phyloP scores from a whole-genome alignment of 2,329 filamentous ascomycete species.

The Aaosphaeria arxii region DNA sequence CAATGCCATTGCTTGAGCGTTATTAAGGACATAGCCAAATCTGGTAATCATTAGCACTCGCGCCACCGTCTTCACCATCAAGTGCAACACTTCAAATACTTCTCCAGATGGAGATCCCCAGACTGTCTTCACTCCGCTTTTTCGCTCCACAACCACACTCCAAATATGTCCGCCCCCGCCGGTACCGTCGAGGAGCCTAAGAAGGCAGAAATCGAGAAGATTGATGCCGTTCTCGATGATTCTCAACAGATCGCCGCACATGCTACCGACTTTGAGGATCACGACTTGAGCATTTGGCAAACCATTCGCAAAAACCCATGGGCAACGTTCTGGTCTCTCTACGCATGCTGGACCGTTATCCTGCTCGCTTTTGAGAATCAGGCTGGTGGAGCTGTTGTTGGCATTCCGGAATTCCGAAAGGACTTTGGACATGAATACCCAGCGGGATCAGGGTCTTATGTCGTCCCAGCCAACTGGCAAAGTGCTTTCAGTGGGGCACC shows the following conservation, averaged over 20 bases:
- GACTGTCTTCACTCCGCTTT: too few relatives aligned
- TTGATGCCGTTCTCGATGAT: not conserved
- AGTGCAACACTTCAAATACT: too few relatives aligned
- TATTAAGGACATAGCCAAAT: too few relatives aligned
- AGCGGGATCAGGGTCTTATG: slow-evolving; percentile 28
- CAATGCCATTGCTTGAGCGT: too few relatives aligned
- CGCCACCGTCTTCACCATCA: too few relatives aligned
- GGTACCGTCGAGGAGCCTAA: too few relatives aligned
- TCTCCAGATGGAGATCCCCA: too few relatives aligned
- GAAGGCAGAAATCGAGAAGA: not conserved
- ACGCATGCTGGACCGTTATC: slow-evolving; percentile 40
- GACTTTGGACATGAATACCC: slow-evolving; percentile 41
- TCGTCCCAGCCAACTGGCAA: slow-evolving; percentile 45
- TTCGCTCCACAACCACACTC: too few relatives aligned
- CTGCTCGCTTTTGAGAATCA: slow-evolving; percentile 44
- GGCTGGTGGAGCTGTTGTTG: slow-evolving; percentile 40
- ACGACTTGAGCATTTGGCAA: slow-evolving; percentile 18
- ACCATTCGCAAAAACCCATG: slow-evolving; percentile 24
- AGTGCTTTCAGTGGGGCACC: slow-evolving; percentile 44
- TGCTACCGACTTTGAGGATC: slow-evolving; percentile 10
- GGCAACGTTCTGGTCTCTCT: slow-evolving; percentile 38
- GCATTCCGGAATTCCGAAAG: slow-evolving; percentile 45
- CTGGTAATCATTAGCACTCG: too few relatives aligned
- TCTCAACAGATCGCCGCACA: not conserved
- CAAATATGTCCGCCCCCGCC: too few relatives aligned